A percentile compares a stretch with the other conserved stretches of the same genome.
Conservation (phyloP, 1,284 basidiomycete genomes). For the Pyrrhoderma noxium region DNA sequence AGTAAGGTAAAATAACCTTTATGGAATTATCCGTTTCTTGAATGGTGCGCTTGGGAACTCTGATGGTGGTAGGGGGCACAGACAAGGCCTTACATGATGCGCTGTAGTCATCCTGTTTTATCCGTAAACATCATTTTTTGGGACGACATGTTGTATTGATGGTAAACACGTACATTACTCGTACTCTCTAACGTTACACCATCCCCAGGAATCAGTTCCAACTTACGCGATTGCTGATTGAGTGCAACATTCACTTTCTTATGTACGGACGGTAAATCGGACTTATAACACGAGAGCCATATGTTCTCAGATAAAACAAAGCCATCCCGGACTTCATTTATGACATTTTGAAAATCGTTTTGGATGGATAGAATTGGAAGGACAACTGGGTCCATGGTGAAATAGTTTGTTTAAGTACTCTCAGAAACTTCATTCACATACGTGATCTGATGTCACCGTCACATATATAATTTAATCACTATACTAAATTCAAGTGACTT, state of each 20-base stretch:
- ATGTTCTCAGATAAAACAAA: conserved; percentile 50
- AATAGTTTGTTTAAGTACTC: too few species aligned
- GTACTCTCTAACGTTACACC: conserved; percentile 9
- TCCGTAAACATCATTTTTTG: not conserved
- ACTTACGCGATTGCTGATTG: conserved; percentile 30
- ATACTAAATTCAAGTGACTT: too few species aligned
- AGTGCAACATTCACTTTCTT: conserved; percentile 46
- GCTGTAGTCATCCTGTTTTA: conserved; percentile 20
- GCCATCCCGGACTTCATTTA: conserved; percentile 53
- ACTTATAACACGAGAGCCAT: conserved; percentile 68
- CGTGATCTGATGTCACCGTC: too few species aligned
- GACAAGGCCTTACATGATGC: conserved; percentile 30
- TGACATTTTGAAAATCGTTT: conserved; percentile 48
- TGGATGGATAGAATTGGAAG: conserved; percentile 58
- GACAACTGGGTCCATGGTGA: not conserved
- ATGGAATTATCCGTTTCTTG: conserved; percentile 35
- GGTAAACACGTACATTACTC: not conserved
- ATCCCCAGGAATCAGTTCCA: conserved; percentile 8
- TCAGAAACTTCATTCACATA: too few species aligned
- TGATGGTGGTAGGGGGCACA: conserved; percentile 39
- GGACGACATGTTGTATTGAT: not conserved
- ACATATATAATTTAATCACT: too few species aligned
- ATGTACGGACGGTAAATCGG: conserved; percentile 47
- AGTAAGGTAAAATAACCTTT: conserved; percentile 27
- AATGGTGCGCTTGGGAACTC: conserved; percentile 39